Percentiles rank a stretch among this genome's conserved stretches.
phyloP scores from a whole-genome alignment of 805 yeast species.

The Wickerhamomyces sydowiorum region DNA sequence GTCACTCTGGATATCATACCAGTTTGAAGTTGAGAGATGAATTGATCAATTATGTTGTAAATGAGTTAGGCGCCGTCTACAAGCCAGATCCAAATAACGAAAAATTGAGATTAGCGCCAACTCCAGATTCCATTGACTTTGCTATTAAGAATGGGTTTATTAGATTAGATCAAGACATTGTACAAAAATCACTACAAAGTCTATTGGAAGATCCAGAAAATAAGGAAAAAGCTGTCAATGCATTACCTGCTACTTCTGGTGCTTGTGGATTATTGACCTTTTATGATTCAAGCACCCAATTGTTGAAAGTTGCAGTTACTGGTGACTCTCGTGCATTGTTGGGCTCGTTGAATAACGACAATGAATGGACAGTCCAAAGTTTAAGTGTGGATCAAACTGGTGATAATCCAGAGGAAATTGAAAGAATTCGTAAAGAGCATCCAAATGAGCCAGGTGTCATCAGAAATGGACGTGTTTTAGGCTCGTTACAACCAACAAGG shows the following conservation, averaged over 20 bases:
- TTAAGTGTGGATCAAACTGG: slow-evolving; percentile 93
- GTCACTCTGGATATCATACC: slow-evolving; percentile 96
- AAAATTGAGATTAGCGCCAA: slow-evolving; percentile 54
- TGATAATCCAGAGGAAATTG: slow-evolving; percentile 80
- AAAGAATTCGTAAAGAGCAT: slow-evolving; percentile 77
- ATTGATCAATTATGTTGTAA: slow-evolving; percentile 69
- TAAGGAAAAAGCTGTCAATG: slow-evolving; percentile 46
- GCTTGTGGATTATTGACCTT: slow-evolving; percentile 88
- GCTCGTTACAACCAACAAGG: slow-evolving; percentile 90
- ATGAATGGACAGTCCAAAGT: slow-evolving; percentile 83
- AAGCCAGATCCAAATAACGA: slow-evolving; percentile 42
- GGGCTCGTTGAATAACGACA: slow-evolving; percentile 60
- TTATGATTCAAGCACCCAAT: slow-evolving; percentile 69
- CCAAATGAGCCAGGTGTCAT: slow-evolving; percentile 79
- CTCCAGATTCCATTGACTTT: slow-evolving; percentile 63
- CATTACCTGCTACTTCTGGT: slow-evolving; percentile 93
- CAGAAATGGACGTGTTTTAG: slow-evolving; percentile 84
- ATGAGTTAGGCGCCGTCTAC: slow-evolving; percentile 63
- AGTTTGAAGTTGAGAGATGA: slow-evolving; percentile 78
- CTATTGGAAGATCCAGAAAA: slow-evolving; percentile 63
- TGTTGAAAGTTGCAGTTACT: slow-evolving; percentile 85
- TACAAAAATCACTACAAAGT: slow-evolving; percentile 63
- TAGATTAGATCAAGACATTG: slow-evolving; percentile 81
- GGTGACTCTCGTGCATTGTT: slow-evolving; percentile 94
- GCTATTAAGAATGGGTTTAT: slow-evolving; percentile 80